Evolutionary conservation across 306 rosid genomes (phyloP).

Genomic region (Pueraria montana): DNA sequence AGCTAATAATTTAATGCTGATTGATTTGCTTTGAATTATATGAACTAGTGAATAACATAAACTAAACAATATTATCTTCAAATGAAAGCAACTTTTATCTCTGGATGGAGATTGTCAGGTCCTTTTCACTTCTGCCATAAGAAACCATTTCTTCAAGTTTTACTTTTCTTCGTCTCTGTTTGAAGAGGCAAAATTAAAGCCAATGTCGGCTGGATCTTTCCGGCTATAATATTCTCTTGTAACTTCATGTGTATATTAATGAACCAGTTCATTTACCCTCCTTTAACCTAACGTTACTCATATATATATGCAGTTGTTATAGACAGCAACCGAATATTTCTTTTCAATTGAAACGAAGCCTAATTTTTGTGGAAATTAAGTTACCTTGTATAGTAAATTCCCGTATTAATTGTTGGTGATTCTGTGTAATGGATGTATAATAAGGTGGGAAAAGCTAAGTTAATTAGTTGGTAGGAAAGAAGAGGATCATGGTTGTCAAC

Average conservation of each 20-base stretch:
- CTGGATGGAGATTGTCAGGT: slow-evolving; percentile 40
- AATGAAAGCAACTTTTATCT: slow-evolving; percentile 34
- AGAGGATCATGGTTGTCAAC: slow-evolving; percentile 37
- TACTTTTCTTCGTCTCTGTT: slow-evolving; percentile 5
- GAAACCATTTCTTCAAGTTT: slow-evolving; percentile 39
- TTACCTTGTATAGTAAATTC: not conserved
- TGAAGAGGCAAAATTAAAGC: slow-evolving; percentile 13
- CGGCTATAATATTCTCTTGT: not conserved
- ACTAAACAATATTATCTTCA: slow-evolving; percentile 37
- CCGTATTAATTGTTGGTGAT: not conserved
- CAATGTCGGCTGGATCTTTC: not conserved
- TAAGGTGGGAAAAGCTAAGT: slow-evolving; percentile 20
- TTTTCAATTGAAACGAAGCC: not conserved
- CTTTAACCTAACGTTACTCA: too few species aligned
- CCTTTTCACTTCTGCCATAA: slow-evolving; percentile 49
- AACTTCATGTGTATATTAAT: not conserved
- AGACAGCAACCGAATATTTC: not conserved
- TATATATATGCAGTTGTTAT: not conserved
- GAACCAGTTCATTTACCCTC: not conserved
- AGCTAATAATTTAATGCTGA: slow-evolving; percentile 7
- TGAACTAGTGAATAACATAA: slow-evolving; percentile 3
- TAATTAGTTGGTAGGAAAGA: slow-evolving; percentile 28
- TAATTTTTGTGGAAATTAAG: not conserved
- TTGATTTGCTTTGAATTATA: slow-evolving; percentile 12
- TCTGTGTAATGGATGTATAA: slow-evolving; percentile 1